Conservation (phyloP, 768 basidiomycete genomes). For the Collybia nuda region DNA sequence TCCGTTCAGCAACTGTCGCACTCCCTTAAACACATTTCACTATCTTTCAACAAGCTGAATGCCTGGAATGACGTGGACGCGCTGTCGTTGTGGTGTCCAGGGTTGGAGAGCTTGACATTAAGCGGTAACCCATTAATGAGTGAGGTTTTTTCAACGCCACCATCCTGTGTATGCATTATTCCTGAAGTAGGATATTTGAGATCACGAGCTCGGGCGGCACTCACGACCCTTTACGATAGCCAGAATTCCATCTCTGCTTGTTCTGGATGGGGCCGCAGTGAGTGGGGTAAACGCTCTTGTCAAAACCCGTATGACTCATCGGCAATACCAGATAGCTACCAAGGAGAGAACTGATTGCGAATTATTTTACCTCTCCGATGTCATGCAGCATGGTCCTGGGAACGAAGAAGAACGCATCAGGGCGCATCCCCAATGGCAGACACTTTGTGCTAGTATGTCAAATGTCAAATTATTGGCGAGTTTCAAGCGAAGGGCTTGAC, state of each 20-base stretch:
- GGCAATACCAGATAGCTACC: constrained; percentile 50
- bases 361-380: constrained; percentile 74
- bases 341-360: constrained; percentile 82
- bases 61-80: constrained; percentile 67
- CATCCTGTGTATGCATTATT: neutral
- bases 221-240: constrained; percentile 66
- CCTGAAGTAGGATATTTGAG: constrained; percentile 24
- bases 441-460: constrained; percentile 60
- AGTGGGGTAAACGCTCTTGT: constrained; percentile 19
- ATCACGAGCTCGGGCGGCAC: constrained; percentile 32
- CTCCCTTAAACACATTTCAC: constrained; percentile 54
- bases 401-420: constrained; percentile 41
- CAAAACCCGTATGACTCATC: too few relatives aligned
- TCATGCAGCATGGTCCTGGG: constrained; percentile 45
- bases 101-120: constrained; percentile 58
- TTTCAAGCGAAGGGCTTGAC: too few relatives aligned
- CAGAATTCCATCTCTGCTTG: constrained; percentile 58
- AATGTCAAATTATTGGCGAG: neutral
- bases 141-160: constrained; percentile 27
- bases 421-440: constrained; percentile 65
- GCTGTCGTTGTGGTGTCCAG: constrained; percentile 67
- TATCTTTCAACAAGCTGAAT: constrained; percentile 59
- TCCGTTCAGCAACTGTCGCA: constrained; percentile 23
- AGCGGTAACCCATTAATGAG: constrained; percentile 64
- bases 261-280: constrained; percentile 66